Evolutionary conservation across 2,329 filamentous ascomycete species (phyloP).

Genomic region (Cladophialophora immunda): DNA sequence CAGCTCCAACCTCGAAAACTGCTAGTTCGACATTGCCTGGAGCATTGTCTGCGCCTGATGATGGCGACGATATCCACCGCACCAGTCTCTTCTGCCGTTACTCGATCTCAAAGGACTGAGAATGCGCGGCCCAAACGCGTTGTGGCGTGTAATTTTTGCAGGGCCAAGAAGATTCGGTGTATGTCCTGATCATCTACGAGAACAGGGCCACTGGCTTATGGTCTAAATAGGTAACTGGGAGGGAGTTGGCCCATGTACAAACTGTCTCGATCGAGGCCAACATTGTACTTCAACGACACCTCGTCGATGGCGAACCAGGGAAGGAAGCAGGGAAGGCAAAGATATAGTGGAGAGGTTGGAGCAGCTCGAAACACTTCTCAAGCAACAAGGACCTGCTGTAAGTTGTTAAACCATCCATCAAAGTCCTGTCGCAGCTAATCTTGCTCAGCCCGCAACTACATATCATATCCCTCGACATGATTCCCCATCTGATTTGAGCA

Average conservation of each 20-base stretch:
- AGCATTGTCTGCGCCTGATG: not conserved
- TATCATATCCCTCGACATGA: not conserved
- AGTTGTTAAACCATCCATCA: not conserved
- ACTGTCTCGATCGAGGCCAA: conserved; percentile 20
- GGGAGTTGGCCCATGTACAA: conserved; percentile 12
- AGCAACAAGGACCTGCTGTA: not conserved
- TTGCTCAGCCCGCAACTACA: not conserved
- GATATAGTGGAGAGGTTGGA: conserved; percentile 3
- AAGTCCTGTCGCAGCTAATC: not conserved
- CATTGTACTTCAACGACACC: conserved; percentile 15
- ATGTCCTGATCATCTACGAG: not conserved
- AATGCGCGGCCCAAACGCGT: not conserved
- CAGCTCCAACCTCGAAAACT: not conserved
- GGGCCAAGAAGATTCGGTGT: conserved; percentile 23
- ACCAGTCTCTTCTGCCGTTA: not conserved
- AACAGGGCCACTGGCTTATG: not conserved
- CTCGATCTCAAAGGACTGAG: not conserved
- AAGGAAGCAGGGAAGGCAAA: not conserved
- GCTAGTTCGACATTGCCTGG: not conserved
- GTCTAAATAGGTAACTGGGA: conserved; percentile 16
- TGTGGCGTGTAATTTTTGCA: conserved; percentile 13
- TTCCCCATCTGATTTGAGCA: not conserved
- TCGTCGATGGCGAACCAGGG: not conserved
- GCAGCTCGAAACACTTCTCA: not conserved
- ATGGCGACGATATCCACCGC: not conserved